Evolutionary conservation across 306 rosid species (phyloP), one percentile per base, ranked within the genome.

Genomic region (Prinsepia uniflora): DNA sequence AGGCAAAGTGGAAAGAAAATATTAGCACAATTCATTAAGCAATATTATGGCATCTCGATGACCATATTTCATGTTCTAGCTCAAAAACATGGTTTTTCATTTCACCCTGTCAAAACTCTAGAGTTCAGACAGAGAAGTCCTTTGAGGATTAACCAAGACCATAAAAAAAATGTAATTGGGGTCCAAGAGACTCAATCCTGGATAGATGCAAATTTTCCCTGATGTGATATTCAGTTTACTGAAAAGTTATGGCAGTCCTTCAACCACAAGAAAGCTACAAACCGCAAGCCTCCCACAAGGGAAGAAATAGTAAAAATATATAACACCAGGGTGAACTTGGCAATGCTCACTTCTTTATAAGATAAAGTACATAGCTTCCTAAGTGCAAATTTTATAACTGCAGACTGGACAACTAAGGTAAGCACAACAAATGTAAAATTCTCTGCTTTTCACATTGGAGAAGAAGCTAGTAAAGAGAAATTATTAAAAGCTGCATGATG

Each of bases 401-500:
- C 65, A 68, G 50, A 67, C 20, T 48, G 68, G 63, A 60, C 61
- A 43, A 72, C 30, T 47, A 68, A 57, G 64, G 68, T 39, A 7
- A 12, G 57, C 24, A 56, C 61, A 56, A 56, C 61, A 56, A 56
- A 9, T 20, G 67, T 39, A 47, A 43, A 10, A 64, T 42, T 64
- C 47, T 39, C 74, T 53, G 71, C 34, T 62, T 56, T 39, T 82
- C 61, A 75, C 83, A 78, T 42, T 8, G 19, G 56, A 48, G 52
- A 50, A 50, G n/a, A 50, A 17, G 8, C 56, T 7, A 20, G 19
- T 50, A 50, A 50, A 18, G 22, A 50, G 22, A 30, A 30, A 50
- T 50, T 15, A 17, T 50, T n/a, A 50, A 50, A 50, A 0, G 5
- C 65, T 30, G 36, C 57, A 19, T 45, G 48, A 60, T 72, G n/a